Evolutionary conservation across 2,329 filamentous ascomycete species (phyloP).

Genomic region (Niveomyces coronatus): DNA sequence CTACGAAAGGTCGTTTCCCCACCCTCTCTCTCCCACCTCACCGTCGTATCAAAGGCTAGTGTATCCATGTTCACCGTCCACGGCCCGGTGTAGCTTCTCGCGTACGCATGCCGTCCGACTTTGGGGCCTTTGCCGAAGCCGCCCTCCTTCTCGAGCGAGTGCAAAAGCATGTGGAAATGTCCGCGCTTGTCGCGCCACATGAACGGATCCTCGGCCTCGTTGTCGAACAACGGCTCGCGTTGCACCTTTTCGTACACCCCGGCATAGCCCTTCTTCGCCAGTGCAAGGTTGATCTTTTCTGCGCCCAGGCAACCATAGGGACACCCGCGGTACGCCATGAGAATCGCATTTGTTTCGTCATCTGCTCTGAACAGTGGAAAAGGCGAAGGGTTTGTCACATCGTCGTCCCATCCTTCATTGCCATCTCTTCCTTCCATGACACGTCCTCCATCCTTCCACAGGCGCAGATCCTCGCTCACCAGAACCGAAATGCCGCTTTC

Average conservation of each 20-base stretch:
- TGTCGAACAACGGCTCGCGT: conserved; percentile 12
- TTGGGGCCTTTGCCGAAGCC: conserved; percentile 17
- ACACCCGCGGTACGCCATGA: conserved; percentile 15
- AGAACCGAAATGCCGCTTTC: conserved; percentile 20
- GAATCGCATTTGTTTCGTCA: conserved; percentile 11
- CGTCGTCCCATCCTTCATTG: conserved; percentile 13
- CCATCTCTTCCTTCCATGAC: conserved; percentile 13
- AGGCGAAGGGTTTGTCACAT: conserved; percentile 31
- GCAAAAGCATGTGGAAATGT: conserved; percentile 22
- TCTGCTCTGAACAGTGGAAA: conserved; percentile 22
- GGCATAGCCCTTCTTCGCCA: conserved; percentile 9
- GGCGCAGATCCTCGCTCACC: conserved; percentile 12
- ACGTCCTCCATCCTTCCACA: conserved; percentile 13
- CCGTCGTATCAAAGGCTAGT: conserved; percentile 18
- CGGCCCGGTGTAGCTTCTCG: conserved; percentile 17
- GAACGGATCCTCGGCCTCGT: conserved; percentile 21
- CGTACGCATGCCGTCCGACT: conserved; percentile 21
- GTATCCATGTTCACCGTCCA: conserved; percentile 20
- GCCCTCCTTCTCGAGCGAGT: conserved; percentile 20
- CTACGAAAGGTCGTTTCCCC: conserved; percentile 29
- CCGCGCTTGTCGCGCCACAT: conserved; percentile 24
- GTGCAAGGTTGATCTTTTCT: conserved; percentile 14
- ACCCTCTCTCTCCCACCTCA: conserved; percentile 28
- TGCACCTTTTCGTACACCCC: conserved; percentile 14
- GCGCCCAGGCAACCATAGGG: conserved; percentile 11